These are phyloP conservation scores for Oryza meyeriana DNA, from an alignment of 176 grass and related monocot species.

Conservation along the genomic window DNA sequence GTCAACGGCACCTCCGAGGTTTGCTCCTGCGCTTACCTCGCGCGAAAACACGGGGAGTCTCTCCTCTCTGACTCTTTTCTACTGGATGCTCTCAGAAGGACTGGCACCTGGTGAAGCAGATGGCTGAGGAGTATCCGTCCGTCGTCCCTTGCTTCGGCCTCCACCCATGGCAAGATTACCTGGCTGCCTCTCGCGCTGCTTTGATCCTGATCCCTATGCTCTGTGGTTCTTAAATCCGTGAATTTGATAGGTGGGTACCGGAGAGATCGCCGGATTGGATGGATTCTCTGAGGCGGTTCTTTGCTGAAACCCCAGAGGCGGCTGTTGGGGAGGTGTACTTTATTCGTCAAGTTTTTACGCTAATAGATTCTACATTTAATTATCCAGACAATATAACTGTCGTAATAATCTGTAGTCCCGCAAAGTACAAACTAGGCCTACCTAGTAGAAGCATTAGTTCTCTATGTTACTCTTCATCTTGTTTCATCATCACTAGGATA, in stretches of 20 bases:
- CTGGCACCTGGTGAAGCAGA: conserved; percentile 75
- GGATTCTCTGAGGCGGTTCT: conserved; percentile 53
- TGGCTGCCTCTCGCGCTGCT: background rate
- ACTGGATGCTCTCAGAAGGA: conserved; percentile 46
- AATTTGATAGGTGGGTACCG: conserved; percentile 52
- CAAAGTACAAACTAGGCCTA: background rate
- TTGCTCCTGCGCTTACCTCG: background rate
- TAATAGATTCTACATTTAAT: background rate
- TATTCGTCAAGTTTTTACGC: background rate
- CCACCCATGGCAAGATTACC: conserved; percentile 61
- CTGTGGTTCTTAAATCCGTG: background rate
- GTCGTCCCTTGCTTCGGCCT: conserved; percentile 83
- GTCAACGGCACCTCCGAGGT: conserved; percentile 86
- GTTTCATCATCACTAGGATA: background rate
- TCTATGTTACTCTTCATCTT: background rate
- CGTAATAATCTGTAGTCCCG: background rate
- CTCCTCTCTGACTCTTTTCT: background rate
- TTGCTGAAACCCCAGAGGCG: conserved; percentile 51
- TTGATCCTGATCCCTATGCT: background rate
- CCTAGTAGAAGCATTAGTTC: background rate
- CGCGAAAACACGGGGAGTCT: background rate
- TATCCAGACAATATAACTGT: conserved; percentile 1
- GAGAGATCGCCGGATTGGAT: conserved; percentile 84
- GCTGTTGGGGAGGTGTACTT: conserved; percentile 77
- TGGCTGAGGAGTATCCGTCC: conserved; percentile 64